A percentile compares a stretch with the other conserved stretches of the same genome.
Conservation (phyloP, 1,284 basidiomycete genomes). For the Stygiomarasmius scandens region DNA sequence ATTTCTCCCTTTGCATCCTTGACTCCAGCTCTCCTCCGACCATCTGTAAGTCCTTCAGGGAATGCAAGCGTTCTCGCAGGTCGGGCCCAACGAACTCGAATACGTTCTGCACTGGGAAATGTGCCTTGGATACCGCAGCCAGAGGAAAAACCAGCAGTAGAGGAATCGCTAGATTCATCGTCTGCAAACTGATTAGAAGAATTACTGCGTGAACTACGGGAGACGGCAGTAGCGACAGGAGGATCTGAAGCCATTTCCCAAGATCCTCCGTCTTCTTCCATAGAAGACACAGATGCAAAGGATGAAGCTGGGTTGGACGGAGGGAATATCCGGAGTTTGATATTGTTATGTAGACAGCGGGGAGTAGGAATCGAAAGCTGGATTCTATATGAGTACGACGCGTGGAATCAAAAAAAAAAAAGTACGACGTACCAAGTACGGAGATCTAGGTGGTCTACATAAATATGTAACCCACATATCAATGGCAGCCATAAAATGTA, state of each 20-base stretch:
- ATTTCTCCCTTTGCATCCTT: conserved; percentile 67
- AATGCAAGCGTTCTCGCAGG: conserved; percentile 55
- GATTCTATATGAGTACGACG: conserved; percentile 6
- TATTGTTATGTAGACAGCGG: conserved; percentile 73
- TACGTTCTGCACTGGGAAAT: conserved; percentile 73
- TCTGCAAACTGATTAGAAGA: conserved; percentile 74
- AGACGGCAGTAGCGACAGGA: conserved; percentile 49
- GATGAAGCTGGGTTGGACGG: conserved; percentile 55
- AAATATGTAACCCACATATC: conserved; percentile 74
- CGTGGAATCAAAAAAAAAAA: conserved; percentile 13
- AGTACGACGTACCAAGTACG: conserved; percentile 60
- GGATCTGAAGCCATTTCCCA: conserved; percentile 82
- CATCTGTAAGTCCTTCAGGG: conserved; percentile 44
- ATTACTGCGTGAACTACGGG: conserved; percentile 46
- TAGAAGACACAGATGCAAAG: conserved; percentile 72
- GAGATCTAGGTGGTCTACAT: conserved; percentile 65
- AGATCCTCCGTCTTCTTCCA: conserved; percentile 62
- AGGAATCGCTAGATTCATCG: conserved; percentile 79
- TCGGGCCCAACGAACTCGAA: conserved; percentile 77
- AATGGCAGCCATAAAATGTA: conserved; percentile 78
- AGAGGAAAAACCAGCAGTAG: conserved; percentile 56
- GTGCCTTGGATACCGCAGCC: conserved; percentile 73
- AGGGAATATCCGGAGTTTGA: conserved; percentile 73
- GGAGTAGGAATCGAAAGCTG: conserved; percentile 76
- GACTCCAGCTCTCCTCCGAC: conserved; percentile 67